Base-by-base conservation (phyloP, 2,329 filamentous ascomycete genomes). In the Monosporascus sp. region DNA sequence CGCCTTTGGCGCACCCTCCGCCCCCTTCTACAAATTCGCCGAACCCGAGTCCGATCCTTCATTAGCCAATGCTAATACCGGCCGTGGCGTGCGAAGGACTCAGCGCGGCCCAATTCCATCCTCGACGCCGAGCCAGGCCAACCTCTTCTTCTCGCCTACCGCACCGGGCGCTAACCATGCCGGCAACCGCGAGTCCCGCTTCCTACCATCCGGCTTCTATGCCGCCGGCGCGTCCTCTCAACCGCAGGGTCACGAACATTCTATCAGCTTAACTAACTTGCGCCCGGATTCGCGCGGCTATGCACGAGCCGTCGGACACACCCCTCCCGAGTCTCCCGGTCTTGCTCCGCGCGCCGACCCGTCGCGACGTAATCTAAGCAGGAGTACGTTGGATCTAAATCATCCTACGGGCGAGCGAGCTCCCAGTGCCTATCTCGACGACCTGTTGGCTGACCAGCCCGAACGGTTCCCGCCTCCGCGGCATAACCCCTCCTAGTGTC, bases 91-190 rank as follows among this genome's bases (percentile, higher is more conserved):
- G 27, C 76, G 80, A 52, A 75, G 79, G 48, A 78, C 78, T 16
- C 74, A 71, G 53, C 78, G 81, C 48, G 79, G 75, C 1, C 77
- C 79, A 3, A 71, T 74, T 31, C 78, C 78, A 2, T 81, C 81
- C 9, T 74, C 74, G 49, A 83, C 80, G 26, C 83, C 78, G 11
- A 88, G 82, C 65, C 76, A 80, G 62, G 84, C 84, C 38, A 89
- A 87, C 57, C 78, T 97, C 17, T 99, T 99, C 81, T 99, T 96
- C 77, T 96, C 91, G 7, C 94, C 94, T 0, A 97, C 94, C 0
- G 92, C 92, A 1, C 84, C 82, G 40, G 74, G 81, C 7, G 76
- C 78, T 53, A 75, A 78, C 49, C 72, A 74, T 56, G 72, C 78
- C 40, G 74, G 73, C 46, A 82, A 82, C 61, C 86, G 92, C 51